Evolutionary conservation across 306 rosid genomes (phyloP).

Genomic region (Medicago ruthenica): DNA sequence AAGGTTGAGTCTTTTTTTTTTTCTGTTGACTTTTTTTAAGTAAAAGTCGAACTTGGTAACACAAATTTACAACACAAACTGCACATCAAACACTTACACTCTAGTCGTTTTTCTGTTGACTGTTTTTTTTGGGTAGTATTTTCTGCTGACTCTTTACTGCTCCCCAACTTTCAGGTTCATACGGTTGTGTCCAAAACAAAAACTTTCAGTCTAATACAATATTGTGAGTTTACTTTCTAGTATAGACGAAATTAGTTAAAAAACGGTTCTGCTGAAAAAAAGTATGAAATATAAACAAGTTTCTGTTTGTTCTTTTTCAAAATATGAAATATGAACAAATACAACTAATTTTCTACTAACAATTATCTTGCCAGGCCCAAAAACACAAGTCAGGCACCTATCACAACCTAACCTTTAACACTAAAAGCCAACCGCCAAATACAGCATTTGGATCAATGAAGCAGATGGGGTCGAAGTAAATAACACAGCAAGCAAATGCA

Average conservation of each 20-base stretch:
- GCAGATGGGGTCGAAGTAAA: constrained; percentile 42
- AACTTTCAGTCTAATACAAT: too few species aligned
- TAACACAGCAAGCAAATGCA: constrained; percentile 50
- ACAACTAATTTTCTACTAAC: constrained; percentile 48
- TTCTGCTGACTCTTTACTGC: too few species aligned
- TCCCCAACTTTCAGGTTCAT: too few species aligned
- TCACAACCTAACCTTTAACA: constrained; percentile 41
- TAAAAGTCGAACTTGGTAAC: too few species aligned
- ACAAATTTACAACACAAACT: too few species aligned
- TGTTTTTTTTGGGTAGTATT: too few species aligned
- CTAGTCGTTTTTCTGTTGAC: too few species aligned
- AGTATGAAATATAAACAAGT: neutral
- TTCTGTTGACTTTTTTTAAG: too few species aligned
- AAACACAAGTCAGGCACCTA: constrained; percentile 28
- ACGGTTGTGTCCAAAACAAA: too few species aligned
- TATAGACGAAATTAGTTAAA: constrained; percentile 30
- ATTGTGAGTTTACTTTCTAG: constrained; percentile 18
- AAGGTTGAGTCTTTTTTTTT: too few species aligned
- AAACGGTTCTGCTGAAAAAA: constrained; percentile 40
- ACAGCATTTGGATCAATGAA: constrained; percentile 45
- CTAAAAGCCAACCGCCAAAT: constrained; percentile 50
- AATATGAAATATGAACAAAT: constrained; percentile 11
- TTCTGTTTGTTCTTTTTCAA: too few species aligned
- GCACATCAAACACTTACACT: too few species aligned
- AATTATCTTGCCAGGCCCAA: constrained; percentile 38